Percentiles rank a stretch among this genome's conserved stretches.
These are phyloP conservation scores for Suhomyces anneliseae DNA, from an alignment of 1,139 yeast species.

Conservation along the genomic window DNA sequence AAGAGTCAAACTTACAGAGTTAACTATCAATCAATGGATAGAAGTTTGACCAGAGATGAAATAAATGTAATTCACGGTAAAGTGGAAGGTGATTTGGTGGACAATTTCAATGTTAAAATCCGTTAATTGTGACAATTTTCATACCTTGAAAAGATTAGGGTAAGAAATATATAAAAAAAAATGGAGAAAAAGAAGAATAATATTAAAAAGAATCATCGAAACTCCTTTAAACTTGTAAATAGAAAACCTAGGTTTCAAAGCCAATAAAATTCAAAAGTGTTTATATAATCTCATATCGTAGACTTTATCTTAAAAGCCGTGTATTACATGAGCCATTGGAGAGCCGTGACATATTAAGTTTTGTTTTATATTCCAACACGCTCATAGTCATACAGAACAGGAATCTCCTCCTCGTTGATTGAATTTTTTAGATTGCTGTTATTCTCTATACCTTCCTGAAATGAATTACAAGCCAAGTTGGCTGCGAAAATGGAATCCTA, in stretches of 20 bases:
- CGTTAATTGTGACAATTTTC: slow-evolving; percentile 36
- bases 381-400: no score
- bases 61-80: slow-evolving; percentile 67
- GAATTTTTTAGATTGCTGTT: no score
- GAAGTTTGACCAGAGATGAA: slow-evolving; percentile 81
- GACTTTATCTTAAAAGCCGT: no score
- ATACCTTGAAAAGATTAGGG: background rate
- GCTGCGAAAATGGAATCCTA: no score
- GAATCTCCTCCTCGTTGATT: no score
- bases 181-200: background rate
- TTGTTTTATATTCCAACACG: no score
- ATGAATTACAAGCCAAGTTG: no score
- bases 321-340: no score
- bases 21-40: slow-evolving; percentile 93
- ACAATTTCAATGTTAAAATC: slow-evolving; percentile 58
- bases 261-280: background rate
- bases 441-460: no score
- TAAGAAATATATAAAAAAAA: background rate
- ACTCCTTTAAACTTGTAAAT: background rate
- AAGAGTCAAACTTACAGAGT: slow-evolving; percentile 85
- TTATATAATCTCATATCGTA: background rate
- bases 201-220: background rate
- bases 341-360: no score
- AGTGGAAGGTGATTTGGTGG: slow-evolving; percentile 57
- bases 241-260: background rate